Conservation (phyloP, 306 rosid species). For the Boehmeria nivea region DNA sequence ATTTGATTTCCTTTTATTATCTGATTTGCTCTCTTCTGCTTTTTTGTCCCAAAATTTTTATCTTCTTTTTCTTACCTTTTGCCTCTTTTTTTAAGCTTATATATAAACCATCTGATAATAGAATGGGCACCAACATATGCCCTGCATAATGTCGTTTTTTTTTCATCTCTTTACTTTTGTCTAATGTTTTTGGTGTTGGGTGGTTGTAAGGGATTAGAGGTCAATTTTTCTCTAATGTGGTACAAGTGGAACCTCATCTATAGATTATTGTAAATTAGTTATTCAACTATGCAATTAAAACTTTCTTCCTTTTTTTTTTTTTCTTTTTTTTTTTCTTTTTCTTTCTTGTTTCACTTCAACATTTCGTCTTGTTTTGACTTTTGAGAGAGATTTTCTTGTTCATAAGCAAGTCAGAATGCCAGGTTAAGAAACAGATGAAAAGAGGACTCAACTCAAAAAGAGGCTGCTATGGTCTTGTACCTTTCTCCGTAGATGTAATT, state of each 20-base stretch:
- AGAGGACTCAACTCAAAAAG: too few relatives aligned
- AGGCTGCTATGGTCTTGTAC: too few relatives aligned
- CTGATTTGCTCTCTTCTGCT: conserved; percentile 1
- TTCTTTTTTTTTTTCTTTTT: too few relatives aligned
- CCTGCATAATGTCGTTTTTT: conserved; percentile 22
- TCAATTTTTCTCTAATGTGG: conserved; percentile 31
- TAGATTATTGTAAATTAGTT: conserved; percentile 38
- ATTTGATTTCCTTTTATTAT: conserved; percentile 19
- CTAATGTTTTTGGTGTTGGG: conserved; percentile 20
- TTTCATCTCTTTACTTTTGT: background rate
- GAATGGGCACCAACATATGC: conserved; percentile 39
- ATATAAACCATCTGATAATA: conserved; percentile 23
- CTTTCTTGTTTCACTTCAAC: too few relatives aligned
- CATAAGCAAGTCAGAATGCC: too few relatives aligned
- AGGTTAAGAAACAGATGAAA: too few relatives aligned
- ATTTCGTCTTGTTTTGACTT: background rate
- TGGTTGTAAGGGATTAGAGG: conserved; percentile 21
- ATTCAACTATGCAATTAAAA: conserved; percentile 8
- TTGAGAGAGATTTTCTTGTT: too few relatives aligned
- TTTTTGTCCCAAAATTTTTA: conserved; percentile 18
- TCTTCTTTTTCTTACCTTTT: background rate
- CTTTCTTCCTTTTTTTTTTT: background rate
- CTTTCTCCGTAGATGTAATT: too few relatives aligned
- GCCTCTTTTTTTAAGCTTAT: background rate
- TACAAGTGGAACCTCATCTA: conserved; percentile 26